These are phyloP conservation scores for Rubus idaeus DNA, from an alignment of 306 rosid genomes.

Conservation along the genomic window DNA sequence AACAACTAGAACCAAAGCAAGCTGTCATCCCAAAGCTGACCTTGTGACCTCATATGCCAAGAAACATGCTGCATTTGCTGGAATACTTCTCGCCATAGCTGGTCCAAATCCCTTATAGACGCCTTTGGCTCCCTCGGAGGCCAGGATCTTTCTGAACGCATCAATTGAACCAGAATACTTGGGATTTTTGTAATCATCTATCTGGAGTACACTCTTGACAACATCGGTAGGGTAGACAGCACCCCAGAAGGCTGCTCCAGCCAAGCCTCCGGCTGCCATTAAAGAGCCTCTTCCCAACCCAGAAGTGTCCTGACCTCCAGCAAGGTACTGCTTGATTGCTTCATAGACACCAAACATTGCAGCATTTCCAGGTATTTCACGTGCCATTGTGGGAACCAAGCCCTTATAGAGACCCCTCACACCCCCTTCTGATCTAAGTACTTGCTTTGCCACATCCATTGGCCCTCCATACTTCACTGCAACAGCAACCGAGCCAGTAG, in stretches of 20 bases:
- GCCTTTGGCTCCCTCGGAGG: slow-evolving; percentile 76
- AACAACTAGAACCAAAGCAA: slow-evolving; percentile 7
- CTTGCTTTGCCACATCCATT: slow-evolving; percentile 85
- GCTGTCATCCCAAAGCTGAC: slow-evolving; percentile 66
- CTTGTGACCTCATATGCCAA: slow-evolving; percentile 89
- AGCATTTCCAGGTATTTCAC: slow-evolving; percentile 95
- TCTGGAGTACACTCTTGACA: slow-evolving; percentile 85
- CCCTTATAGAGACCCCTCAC: slow-evolving; percentile 86
- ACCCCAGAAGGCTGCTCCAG: slow-evolving; percentile 82
- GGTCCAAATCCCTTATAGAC: slow-evolving; percentile 96
- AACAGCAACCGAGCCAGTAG: slow-evolving; percentile 46
- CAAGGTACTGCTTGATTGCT: slow-evolving; percentile 61
- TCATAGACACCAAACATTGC: slow-evolving; percentile 93
- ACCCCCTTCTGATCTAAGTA: slow-evolving; percentile 85
- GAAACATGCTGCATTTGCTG: slow-evolving; percentile 97
- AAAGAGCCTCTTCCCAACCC: slow-evolving; percentile 79
- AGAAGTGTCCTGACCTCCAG: slow-evolving; percentile 84
- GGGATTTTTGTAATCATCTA: slow-evolving; percentile 82
- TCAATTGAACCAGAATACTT: slow-evolving; percentile 76
- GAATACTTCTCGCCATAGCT: slow-evolving; percentile 86
- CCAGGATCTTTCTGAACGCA: slow-evolving; percentile 69
- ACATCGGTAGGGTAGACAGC: slow-evolving; percentile 88
- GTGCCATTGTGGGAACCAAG: slow-evolving; percentile 80
- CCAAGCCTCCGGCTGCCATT: slow-evolving; percentile 84
- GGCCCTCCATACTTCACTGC: slow-evolving; percentile 90